Evolutionary conservation across 2,329 filamentous ascomycete species (phyloP).

Genomic region (Penicillium sp.): DNA sequence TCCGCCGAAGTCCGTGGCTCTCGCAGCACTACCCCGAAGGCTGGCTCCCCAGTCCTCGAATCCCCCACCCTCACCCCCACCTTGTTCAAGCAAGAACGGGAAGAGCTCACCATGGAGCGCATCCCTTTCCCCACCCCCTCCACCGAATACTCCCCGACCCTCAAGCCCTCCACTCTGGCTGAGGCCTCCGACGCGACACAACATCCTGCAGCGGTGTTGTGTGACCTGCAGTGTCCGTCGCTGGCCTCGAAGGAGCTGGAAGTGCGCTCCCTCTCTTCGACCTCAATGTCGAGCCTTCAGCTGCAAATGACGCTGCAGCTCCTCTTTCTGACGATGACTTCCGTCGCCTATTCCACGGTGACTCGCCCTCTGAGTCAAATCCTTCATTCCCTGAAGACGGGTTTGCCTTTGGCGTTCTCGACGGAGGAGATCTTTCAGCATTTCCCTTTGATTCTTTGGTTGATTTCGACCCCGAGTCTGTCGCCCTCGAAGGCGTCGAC

Average conservation of each 20-base stretch:
- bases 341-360: conserved; percentile 60
- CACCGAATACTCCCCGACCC: conserved; percentile 41
- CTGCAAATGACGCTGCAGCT: conserved; percentile 63
- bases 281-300: conserved; percentile 45
- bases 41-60: conserved; percentile 33
- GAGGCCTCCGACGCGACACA: conserved; percentile 90
- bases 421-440: conserved; percentile 50
- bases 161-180: conserved; percentile 46
- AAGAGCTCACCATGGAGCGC: conserved; percentile 43
- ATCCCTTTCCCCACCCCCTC: conserved; percentile 43
- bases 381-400: conserved; percentile 73
- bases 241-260: conserved; percentile 56
- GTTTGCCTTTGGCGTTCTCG: conserved; percentile 70
- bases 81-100: conserved; percentile 47
- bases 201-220: conserved; percentile 99
- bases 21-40: conserved; percentile 40
- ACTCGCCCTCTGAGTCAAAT: conserved; percentile 70
- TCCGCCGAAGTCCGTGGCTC: conserved; percentile 47
- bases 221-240: conserved; percentile 99
- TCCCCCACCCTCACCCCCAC: conserved; percentile 44
- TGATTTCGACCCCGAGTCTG: conserved; percentile 55
- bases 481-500: conserved; percentile 44
- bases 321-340: conserved; percentile 70
- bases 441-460: conserved; percentile 57
- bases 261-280: conserved; percentile 45